Base-by-base conservation (phyloP, 2,329 filamentous ascomycete genomes). In the Exophiala viscosa region DNA sequence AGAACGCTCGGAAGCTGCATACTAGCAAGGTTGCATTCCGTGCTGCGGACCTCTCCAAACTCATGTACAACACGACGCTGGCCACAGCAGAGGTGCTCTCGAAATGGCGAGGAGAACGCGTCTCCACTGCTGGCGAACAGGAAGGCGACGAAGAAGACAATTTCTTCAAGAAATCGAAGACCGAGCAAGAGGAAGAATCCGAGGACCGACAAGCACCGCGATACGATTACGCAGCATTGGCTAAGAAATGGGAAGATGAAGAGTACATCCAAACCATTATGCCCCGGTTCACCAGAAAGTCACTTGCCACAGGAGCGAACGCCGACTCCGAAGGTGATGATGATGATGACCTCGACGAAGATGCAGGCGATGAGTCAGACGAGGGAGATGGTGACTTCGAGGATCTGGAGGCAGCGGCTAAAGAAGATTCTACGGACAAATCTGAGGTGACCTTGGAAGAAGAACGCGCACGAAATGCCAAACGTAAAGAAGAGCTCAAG, bases 401-500 rank as follows among this genome's bases (percentile, higher is more conserved):
- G 66, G 91, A 96, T 71, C 76, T 96, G 15, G 90, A 96, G 70
- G 87, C 84, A 3, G 85, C 90, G 63, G 70, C 70, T 11, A 72
- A 70, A 31, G 71, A 67, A 33, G 67, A 71, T 28, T 64, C 69
- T 13, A 61, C 62, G 7, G 58, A 64, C 39, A 65, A 63, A 31
- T 58, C 67, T 42, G 66, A 69, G 36, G 64, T 69, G n/a, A 75
- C 78, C 43, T 77, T 97, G n/a, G 90, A 92, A 57, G 87, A 85
- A 3, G 93, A 99, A 72, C 87, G 93, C 61, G 89, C 90, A 62
- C 87, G 83, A 70, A 99, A 99, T 65, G 93, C 93, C 1, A 83
- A 85, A 60, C 81, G 88, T 60, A 99, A 99, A 70, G 93, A 96
- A 71, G 93, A 99, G 69, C 81, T 99, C 48, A 95, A 90, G 67